Percentiles rank a stretch among this genome's conserved stretches.
These are phyloP conservation scores for Arachis monticola DNA, from an alignment of 331 rosid species.

Conservation along the genomic window DNA sequence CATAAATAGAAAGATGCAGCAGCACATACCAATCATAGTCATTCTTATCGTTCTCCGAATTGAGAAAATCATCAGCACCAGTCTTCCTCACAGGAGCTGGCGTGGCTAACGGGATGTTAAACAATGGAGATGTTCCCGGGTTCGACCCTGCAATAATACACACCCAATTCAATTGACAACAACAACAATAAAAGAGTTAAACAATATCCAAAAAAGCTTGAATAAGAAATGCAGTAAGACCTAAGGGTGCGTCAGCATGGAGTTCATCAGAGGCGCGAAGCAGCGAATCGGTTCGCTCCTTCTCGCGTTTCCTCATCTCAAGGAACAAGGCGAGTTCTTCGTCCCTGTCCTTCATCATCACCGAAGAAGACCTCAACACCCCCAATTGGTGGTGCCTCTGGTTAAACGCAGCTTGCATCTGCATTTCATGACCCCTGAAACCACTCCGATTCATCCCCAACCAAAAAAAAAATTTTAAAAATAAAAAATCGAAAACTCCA, in stretches of 20 bases:
- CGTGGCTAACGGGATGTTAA: conserved; percentile 62
- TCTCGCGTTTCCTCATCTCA: conserved; percentile 89
- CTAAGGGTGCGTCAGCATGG: conserved; percentile 65
- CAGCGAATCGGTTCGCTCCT: conserved; percentile 73
- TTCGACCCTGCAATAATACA: conserved; percentile 53
- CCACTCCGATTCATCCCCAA: conserved; percentile 75
- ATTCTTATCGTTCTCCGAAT: conserved; percentile 89
- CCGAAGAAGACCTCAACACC: conserved; percentile 58
- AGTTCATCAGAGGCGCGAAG: conserved; percentile 69
- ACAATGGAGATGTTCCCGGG: conserved; percentile 68
- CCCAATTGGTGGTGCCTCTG: conserved; percentile 70
- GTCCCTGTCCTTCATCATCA: conserved; percentile 73
- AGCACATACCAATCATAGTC: conserved; percentile 89
- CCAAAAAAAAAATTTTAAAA: no score
- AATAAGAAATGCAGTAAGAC: conserved; percentile 36
- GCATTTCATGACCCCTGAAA: conserved; percentile 79
- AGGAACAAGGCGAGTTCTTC: conserved; percentile 96
- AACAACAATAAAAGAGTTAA: no score
- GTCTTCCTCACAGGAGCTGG: conserved; percentile 78
- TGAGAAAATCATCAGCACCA: conserved; percentile 89
- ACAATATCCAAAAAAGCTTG: neutral
- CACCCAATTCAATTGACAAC: no score
- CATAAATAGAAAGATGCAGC: conserved; percentile 11
- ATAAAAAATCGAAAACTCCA: conserved; percentile 19
- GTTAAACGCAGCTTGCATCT: conserved; percentile 70